Base-by-base conservation (phyloP, 495 filamentous ascomycete species). In the Usnea hakonensis region DNA sequence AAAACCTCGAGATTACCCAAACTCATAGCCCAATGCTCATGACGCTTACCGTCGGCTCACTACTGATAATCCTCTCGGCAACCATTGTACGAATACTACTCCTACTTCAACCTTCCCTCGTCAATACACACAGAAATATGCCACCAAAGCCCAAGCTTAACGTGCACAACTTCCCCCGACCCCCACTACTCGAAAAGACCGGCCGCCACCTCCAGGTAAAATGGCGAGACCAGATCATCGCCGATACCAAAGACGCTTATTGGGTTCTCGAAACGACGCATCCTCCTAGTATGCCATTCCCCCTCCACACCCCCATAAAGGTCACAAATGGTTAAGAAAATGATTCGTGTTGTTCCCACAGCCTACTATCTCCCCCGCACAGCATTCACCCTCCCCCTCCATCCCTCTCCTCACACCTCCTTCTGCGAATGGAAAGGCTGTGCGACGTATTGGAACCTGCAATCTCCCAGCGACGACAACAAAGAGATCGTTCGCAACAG, bases 211-310 rank as follows among this genome's bases (percentile, higher is more conserved):
- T 85, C 30, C 76, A 76, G 63, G 73, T 85, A 58, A 80, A 78
- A 68, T 83, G 77, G 75, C 69, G 79, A 40, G 53, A 69, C 40
- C 70, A 79, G 37, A 71, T 76, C 60, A 78, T 84, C 58, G 82
- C 80, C 14, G 80, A 83, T 41, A 81, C 82, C 16, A 77, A 72
- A 60, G 75, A 80, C 38, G 80, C 73, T 5, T 83, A 77, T 71
- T 83, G 82, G 81, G 81, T 81, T n/a, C 68, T 85, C 55, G 82
- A 85, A 70, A 83, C 80, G 36, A 75, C 79, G 65, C 82, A 84
- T 61, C 78, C 82, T 53, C 82, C 82, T 5, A 81, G 76, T 81
- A 58, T 21, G 70, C 71, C 5, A n/a, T 23, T 28, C 13, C 37
- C 7, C 14, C 13, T 7, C 13, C 1, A 14, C 13, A 19, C 37